Conservation (phyloP, 257 asterid species). For the Cynanchum wilfordii region DNA sequence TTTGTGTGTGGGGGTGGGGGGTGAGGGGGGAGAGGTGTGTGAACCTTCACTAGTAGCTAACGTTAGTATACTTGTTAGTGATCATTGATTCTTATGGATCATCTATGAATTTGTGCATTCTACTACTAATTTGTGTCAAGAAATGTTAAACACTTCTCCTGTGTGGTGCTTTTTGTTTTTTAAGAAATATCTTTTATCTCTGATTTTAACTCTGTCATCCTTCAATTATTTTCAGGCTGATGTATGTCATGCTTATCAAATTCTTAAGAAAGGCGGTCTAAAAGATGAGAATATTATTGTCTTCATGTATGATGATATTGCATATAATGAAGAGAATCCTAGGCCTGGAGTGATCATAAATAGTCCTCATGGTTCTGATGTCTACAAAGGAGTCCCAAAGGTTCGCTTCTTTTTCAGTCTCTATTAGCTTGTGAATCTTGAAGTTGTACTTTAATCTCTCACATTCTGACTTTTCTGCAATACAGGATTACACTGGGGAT, state of each 20-base stretch:
- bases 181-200: background rate
- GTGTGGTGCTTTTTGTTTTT: background rate
- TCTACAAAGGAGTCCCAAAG: slow-evolving; percentile 94
- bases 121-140: background rate
- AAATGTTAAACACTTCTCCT: background rate
- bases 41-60: background rate
- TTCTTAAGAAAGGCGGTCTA: slow-evolving; percentile 76
- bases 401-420: slow-evolving; percentile 30
- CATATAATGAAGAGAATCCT: slow-evolving; percentile 68
- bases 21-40: background rate
- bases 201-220: background rate
- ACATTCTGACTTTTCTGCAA: slow-evolving; percentile 18
- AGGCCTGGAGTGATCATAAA: slow-evolving; percentile 86
- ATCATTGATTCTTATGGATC: background rate
- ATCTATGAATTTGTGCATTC: background rate
- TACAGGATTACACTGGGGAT: slow-evolving; percentile 81
- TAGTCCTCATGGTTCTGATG: slow-evolving; percentile 80
- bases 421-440: slow-evolving; percentile 9
- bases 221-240: slow-evolving; percentile 58
- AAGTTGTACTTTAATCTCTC: slow-evolving; percentile 18
- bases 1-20: too few relatives aligned
- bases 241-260: slow-evolving; percentile 95
- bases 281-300: slow-evolving; percentile 89
- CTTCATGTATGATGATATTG: slow-evolving; percentile 92
- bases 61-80: background rate